Evolutionary conservation across 2,329 filamentous ascomycete genomes (phyloP), one percentile per base, ranked within the genome.

Genomic region (Alternaria tenuissima): DNA sequence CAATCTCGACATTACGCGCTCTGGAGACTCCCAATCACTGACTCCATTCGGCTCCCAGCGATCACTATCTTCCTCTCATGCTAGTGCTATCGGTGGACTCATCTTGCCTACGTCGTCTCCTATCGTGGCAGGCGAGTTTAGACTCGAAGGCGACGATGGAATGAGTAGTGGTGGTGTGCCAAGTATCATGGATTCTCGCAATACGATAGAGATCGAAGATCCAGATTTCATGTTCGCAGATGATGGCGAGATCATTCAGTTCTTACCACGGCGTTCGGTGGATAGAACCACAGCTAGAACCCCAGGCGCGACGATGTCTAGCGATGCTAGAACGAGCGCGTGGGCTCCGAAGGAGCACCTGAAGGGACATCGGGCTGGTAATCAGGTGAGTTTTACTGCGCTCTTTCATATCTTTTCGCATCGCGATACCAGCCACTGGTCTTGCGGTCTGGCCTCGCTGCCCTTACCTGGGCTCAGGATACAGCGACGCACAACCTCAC

Each of bases 191-290:
- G 7, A 65, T 77, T 78, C 41, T 78, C 82, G 83, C 52, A 78
- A 83, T 20, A 74, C 64, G 5, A 76, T 85, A 57, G 74, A 81
- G 52, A 71, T 71, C 8, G 64, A 60, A 11, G 84, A 87, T n/a
- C 80, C 83, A 22, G 84, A 84, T 53, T 88, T 91, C 66, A 84
- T 82, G 38, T 85, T 90, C 64, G 88, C 89, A 64, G 86, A 83
- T 14, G 83, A 90, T 61, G 88, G 88, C 7, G 85, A 86, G 63
- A 76, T 90, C 5, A 72, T 86, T 30, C 85, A 87, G 52, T 71
- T 85, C 7, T 52, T 61, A 22, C 59, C 63, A 5, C 48, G 54
- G 5, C 56, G 63, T 26, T 18, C 58, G 30, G 42, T 63, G 47
- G 49, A 56, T 22, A 61, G 57, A 38, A 72, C 69, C 41, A 65